Evolutionary conservation across 257 asterid genomes (phyloP).

Genomic region (Leptodermis oblonga): DNA sequence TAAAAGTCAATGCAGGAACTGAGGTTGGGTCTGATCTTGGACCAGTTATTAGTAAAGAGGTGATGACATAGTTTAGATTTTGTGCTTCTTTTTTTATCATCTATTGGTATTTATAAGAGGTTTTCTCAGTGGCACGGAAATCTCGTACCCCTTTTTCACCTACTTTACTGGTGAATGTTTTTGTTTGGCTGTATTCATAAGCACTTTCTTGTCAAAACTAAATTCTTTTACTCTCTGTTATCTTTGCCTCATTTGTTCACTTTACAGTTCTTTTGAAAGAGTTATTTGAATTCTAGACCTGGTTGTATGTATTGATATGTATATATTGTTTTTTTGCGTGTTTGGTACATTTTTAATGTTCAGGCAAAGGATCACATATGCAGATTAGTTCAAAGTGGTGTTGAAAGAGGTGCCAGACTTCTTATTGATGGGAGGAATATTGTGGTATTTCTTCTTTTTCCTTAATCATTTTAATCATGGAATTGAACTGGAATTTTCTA

Average conservation of each 20-base stretch:
- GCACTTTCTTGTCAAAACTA: slow-evolving; percentile 1
- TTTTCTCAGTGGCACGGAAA: too few species aligned
- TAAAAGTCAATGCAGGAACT: slow-evolving; percentile 42
- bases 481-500: not conserved
- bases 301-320: not conserved
- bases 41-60: slow-evolving; percentile 45
- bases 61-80: slow-evolving; percentile 13
- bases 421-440: slow-evolving; percentile 44
- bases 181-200: not conserved
- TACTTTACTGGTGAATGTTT: not conserved
- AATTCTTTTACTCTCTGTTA: not conserved
- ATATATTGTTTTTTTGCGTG: not conserved
- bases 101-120: not conserved
- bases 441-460: slow-evolving; percentile 30
- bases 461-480: slow-evolving; percentile 4
- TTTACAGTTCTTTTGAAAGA: not conserved
- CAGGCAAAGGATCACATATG: slow-evolving; percentile 41
- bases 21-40: slow-evolving; percentile 45
- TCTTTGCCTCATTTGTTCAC: not conserved
- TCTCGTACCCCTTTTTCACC: not conserved
- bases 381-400: slow-evolving; percentile 36
- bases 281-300: not conserved
- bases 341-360: slow-evolving; percentile 16
- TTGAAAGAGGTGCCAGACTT: slow-evolving; percentile 42
- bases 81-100: not conserved